Conservation (phyloP, 139 green algal genomes). For the Monoraphidium neglectum region DNA sequence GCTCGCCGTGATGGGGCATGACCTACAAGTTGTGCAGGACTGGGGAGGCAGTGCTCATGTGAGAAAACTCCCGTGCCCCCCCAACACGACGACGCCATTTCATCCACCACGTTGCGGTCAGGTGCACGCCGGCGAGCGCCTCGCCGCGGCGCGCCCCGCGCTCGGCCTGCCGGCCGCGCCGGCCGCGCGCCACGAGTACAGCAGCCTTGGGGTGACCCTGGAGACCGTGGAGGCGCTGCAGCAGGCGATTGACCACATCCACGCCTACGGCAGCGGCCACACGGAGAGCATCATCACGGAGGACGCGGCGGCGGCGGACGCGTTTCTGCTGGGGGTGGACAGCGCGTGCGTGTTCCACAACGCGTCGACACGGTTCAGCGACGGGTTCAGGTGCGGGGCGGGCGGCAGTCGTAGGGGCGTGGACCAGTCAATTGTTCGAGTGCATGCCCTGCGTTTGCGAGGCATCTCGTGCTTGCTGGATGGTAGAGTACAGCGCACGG, state of each 20-base stretch:
- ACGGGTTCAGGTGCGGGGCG: constrained; percentile 90
- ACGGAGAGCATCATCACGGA: constrained; percentile 86
- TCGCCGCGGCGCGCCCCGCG: constrained; percentile 5
- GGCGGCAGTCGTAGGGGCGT: constrained; percentile 48
- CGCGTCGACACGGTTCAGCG: constrained; percentile 90
- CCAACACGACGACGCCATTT: too few relatives aligned
- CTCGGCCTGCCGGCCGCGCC: constrained; percentile 62
- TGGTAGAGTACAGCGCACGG: too few relatives aligned
- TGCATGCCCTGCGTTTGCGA: too few relatives aligned
- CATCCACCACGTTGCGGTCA: not conserved
- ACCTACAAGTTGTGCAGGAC: too few relatives aligned
- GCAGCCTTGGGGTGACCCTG: constrained; percentile 75
- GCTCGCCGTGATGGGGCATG: too few relatives aligned
- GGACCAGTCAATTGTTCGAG: not conserved
- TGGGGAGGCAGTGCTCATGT: too few relatives aligned
- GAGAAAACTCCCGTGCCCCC: too few relatives aligned
- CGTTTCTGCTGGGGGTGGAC: constrained; percentile 91
- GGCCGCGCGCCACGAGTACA: constrained; percentile 87
- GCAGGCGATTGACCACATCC: constrained; percentile 93
- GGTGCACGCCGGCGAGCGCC: constrained; percentile 62
- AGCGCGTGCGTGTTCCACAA: constrained; percentile 97
- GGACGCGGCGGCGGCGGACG: constrained; percentile 70
- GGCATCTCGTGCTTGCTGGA: too few relatives aligned
- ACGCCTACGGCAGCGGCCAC: constrained; percentile 83
- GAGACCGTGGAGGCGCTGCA: constrained; percentile 85